Evolutionary conservation across 306 rosid genomes (phyloP), one percentile per base, ranked within the genome.

Genomic region (Neltuma alba): DNA sequence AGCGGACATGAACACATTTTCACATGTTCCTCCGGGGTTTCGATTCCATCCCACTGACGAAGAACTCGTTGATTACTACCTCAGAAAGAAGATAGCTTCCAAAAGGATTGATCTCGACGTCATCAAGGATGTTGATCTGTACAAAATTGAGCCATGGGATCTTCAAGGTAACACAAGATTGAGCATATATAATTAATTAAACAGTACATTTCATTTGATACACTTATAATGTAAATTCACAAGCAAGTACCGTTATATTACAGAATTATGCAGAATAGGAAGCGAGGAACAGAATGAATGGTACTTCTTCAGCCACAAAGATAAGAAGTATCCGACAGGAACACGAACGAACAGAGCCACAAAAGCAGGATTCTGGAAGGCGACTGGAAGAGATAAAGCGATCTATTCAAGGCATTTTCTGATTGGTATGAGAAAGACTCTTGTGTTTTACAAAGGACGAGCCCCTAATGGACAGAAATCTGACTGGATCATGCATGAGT

Each of bases 401-500:
- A 94, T 94, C 7, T 91, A 91, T 78, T 27, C 85, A 0, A 88
- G 80, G 83, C 89, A 87, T 75, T 81, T 64, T 50, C 83, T 94
- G 0, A 70, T 92, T 66, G 98, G 98, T 8, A 92, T 92, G 98
- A 87, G 98, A 77, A 94, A 94, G 86, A 94, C 98, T 34, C 76
- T 94, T 1, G 98, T 94, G 1, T 94, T 94, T 18, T 94, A 94
- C 75, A 88, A 91, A 85, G 98, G 98, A 66, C 63, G 98, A 80
- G 98, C 98, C 15, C 98, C 98, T 0, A 92, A 92, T 82, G 98
- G 97, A 27, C 96, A 83, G 2, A 94, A 94, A 66, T 94, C 97
- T 10, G 94, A 94, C 64, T 94, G 98, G 98, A 94, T 94, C 75
- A 94, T 94, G 98, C 98, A 94, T 66, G 98, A 94, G 74, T 94